Percentiles rank a stretch among this genome's conserved stretches.
phyloP scores from a whole-genome alignment of 1,284 basidiomycete genomes.

The Trichosporon coremiiforme region DNA sequence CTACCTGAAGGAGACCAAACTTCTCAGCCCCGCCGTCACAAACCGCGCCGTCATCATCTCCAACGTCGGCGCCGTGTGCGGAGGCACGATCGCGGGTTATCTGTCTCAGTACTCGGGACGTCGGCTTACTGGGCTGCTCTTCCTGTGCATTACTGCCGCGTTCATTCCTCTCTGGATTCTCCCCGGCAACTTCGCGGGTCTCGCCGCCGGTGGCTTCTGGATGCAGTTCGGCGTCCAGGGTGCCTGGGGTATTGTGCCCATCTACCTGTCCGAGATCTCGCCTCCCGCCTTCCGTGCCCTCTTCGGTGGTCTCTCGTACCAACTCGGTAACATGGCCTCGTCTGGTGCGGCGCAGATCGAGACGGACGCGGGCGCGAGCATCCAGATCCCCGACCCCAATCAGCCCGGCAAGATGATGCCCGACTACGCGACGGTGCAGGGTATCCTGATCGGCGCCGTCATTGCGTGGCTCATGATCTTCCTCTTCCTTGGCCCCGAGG shows the following conservation, averaged over 20 bases:
- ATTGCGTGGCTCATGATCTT: constrained; percentile 49
- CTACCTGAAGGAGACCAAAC: constrained; percentile 63
- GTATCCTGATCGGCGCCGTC: constrained; percentile 74
- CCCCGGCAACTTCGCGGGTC: constrained; percentile 59
- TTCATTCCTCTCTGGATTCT: constrained; percentile 75
- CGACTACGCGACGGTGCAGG: constrained; percentile 83
- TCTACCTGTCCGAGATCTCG: constrained; percentile 79
- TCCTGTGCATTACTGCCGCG: constrained; percentile 61
- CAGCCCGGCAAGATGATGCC: constrained; percentile 61
- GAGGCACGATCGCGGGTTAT: constrained; percentile 76
- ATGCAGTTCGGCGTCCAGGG: constrained; percentile 83
- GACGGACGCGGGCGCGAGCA: constrained; percentile 64
- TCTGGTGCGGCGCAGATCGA: constrained; percentile 89
- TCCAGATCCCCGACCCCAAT: constrained; percentile 29
- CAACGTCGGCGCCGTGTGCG: constrained; percentile 67
- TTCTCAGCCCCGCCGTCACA: constrained; percentile 59
- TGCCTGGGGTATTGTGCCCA: constrained; percentile 58
- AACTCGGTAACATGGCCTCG: constrained; percentile 73
- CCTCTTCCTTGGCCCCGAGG: constrained; percentile 59
- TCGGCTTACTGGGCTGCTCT: constrained; percentile 57
- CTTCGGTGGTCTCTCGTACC: constrained; percentile 89
- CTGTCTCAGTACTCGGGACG: constrained; percentile 83
- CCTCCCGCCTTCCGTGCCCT: constrained; percentile 83
- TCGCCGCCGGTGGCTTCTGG: constrained; percentile 59
- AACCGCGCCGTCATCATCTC: constrained; percentile 87